Conservation (phyloP, 1,139 yeast genomes). For the Yamadazyma dendronema region DNA sequence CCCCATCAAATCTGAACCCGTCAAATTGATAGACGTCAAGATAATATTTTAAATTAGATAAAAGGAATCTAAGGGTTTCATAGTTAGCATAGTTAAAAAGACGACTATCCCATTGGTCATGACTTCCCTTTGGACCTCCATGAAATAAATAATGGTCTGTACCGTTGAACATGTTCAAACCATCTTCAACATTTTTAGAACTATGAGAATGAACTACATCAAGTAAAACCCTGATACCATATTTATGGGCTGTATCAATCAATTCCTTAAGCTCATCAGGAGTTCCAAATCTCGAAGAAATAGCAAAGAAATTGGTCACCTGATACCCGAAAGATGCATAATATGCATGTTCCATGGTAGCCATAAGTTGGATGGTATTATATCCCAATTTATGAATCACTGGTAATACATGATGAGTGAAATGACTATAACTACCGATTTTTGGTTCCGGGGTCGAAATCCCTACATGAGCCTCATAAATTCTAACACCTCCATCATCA, state of each 20-base stretch:
- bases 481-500: conserved; percentile 56
- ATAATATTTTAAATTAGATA: conserved; percentile 85
- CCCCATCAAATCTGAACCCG: conserved; percentile 97
- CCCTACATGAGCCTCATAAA: conserved; percentile 96
- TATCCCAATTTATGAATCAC: conserved; percentile 81
- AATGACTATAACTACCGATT: conserved; percentile 81
- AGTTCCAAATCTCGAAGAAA: conserved; percentile 85
- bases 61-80: conserved; percentile 83
- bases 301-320: conserved; percentile 88
- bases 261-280: conserved; percentile 93
- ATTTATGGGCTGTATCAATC: conserved; percentile 85
- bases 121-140: conserved; percentile 79
- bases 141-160: conserved; percentile 95
- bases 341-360: conserved; percentile 98
- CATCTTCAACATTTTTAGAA: conserved; percentile 91
- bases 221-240: conserved; percentile 81
- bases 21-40: conserved; percentile 84
- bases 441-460: conserved; percentile 89
- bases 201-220: conserved; percentile 97
- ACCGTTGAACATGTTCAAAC: conserved; percentile 90
- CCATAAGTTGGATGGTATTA: conserved; percentile 94
- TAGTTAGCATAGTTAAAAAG: conserved; percentile 87
- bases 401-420: conserved; percentile 79
- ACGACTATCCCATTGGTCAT: conserved; percentile 93
- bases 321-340: conserved; percentile 98